A percentile compares a stretch with the other conserved stretches of the same genome.
Evolutionary conservation across 306 rosid genomes (phyloP).

Genomic region (Cyclanthera cordifolia): DNA sequence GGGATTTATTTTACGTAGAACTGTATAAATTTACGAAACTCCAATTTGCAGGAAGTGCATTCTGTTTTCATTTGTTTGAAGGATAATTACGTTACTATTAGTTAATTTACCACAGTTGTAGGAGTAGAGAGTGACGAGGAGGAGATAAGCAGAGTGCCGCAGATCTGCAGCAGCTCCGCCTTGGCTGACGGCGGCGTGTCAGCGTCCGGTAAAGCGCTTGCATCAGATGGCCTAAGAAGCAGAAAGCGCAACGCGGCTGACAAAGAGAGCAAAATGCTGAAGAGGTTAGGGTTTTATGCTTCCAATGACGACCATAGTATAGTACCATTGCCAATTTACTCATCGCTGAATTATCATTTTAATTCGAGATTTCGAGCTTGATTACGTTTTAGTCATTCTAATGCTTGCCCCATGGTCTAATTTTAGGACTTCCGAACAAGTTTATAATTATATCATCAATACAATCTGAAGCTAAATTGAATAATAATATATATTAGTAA

Average conservation of each 20-base stretch:
- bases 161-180: slow-evolving; percentile 47
- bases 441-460: too few species aligned
- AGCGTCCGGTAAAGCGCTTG: slow-evolving; percentile 45
- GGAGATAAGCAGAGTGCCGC: slow-evolving; percentile 91
- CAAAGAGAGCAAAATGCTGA: slow-evolving; percentile 80
- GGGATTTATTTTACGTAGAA: background rate
- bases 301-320: background rate
- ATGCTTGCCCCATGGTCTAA: too few species aligned
- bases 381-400: too few species aligned
- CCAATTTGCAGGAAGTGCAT: background rate
- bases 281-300: slow-evolving; percentile 27
- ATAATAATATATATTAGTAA: too few species aligned
- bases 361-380: too few species aligned
- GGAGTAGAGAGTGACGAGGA: slow-evolving; percentile 89
- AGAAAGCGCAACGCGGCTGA: slow-evolving; percentile 77
- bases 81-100: background rate
- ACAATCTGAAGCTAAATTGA: too few species aligned
- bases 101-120: slow-evolving; percentile 6
- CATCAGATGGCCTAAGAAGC: slow-evolving; percentile 55
- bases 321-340: background rate
- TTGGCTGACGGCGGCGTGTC: slow-evolving; percentile 68
- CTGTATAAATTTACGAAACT: background rate
- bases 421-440: too few species aligned
- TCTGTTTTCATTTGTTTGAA: background rate
- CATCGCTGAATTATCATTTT: too few species aligned